Evolutionary conservation across 345 rosid genomes (phyloP), one percentile per base, ranked within the genome.

Genomic region (Excoecaria cochinchinensis): DNA sequence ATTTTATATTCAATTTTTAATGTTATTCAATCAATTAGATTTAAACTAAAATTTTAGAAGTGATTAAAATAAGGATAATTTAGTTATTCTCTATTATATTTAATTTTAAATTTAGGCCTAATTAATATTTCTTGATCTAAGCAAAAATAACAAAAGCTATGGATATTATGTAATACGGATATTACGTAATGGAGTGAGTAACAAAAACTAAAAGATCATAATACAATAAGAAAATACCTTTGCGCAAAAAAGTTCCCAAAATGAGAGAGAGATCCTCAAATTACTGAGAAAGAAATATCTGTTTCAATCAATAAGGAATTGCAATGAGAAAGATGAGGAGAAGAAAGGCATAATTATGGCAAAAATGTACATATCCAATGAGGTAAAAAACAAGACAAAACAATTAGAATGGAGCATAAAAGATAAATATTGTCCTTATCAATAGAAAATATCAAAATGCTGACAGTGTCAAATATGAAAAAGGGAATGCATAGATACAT

Each of bases 301-400:
- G 59, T 46, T 85, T 47, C 40, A 39, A 69, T n/a, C 11, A 47
- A n/a, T 13, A 24, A 79, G 46, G 47, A 78, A 67, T 31, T 21
- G 12, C 60, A 61, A 65, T 6, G 66, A 52, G 60, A 47, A 77
- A 76, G 60, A 52, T n/a, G 46, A 69, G 38, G 15, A 69, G 24
- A 38, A 46, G 12, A 44, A 56, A 10, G 31, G 31, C 56, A 51
- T 53, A 68, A 72, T 63, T 21, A 5, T 22, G 67, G 60, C 10
- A 40, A 56, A 31, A 7, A 71, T 62, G 69, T 79, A 71, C 80
- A 52, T 55, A 48, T 71, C 74, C 63, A 58, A 74, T n/a, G 40
- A 79, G 70, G 73, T 61, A 71, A 67, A 71, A 47, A 13, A 68
- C 56, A 66, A 76, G 69, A 19, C 55, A 52, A 76, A 70, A 21